Conservation (phyloP, 768 basidiomycete species). For the Panellus pusillus region DNA sequence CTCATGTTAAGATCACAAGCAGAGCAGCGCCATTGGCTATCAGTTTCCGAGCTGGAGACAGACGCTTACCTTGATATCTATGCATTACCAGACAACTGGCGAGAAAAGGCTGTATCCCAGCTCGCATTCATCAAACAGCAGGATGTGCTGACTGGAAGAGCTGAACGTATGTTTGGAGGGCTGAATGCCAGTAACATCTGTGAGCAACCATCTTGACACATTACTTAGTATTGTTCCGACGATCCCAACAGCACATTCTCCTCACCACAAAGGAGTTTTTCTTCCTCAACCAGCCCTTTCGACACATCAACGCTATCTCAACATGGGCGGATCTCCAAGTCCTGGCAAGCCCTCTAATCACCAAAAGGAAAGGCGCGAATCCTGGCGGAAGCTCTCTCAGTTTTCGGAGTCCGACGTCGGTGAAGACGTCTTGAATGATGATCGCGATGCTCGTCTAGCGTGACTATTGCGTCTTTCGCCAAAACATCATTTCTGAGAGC, state of each 20-base stretch:
- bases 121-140: slow-evolving; percentile 66
- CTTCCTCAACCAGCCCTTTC: slow-evolving; percentile 39
- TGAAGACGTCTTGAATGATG: slow-evolving; percentile 60
- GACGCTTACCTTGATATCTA: slow-evolving; percentile 73
- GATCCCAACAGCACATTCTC: slow-evolving; percentile 20
- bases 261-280: slow-evolving; percentile 54
- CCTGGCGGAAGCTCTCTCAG: slow-evolving; percentile 25
- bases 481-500: background rate
- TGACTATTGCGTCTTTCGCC: slow-evolving; percentile 33
- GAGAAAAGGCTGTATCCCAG: slow-evolving; percentile 51
- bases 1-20: slow-evolving; percentile 46
- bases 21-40: slow-evolving; percentile 59
- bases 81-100: slow-evolving; percentile 59
- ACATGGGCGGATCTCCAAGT: background rate
- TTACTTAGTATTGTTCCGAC: background rate
- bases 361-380: slow-evolving; percentile 4
- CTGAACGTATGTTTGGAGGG: slow-evolving; percentile 49
- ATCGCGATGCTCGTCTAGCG: slow-evolving; percentile 74
- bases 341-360: slow-evolving; percentile 26
- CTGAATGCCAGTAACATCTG: slow-evolving; percentile 11
- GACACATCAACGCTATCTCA: slow-evolving; percentile 14
- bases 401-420: slow-evolving; percentile 69
- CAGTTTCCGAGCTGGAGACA: slow-evolving; percentile 53
- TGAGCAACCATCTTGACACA: slow-evolving; percentile 15
- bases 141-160: slow-evolving; percentile 68